Evolutionary conservation across 495 filamentous ascomycete genomes (phyloP).

Genomic region (Penicillium pancosmium): DNA sequence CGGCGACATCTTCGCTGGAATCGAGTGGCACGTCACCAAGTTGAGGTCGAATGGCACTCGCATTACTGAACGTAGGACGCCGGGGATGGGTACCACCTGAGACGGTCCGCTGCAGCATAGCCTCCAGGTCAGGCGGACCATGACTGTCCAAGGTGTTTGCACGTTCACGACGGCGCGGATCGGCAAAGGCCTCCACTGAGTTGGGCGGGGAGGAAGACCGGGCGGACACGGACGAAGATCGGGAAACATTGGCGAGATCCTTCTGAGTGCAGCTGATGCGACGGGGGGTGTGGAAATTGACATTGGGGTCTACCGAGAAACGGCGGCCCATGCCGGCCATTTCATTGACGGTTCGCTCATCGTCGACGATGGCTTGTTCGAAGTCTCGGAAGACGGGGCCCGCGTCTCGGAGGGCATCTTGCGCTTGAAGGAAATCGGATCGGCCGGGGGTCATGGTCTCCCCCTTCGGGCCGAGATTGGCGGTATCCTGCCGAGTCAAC

Average conservation of each 20-base stretch:
- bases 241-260: conserved; percentile 45
- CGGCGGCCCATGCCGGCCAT: conserved; percentile 43
- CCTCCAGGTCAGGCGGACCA: conserved; percentile 57
- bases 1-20: conserved; percentile 81
- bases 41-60: conserved; percentile 50
- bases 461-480: conserved; percentile 27
- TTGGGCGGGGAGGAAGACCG: conserved; percentile 87
- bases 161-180: conserved; percentile 66
- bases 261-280: conserved; percentile 46
- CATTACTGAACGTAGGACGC: conserved; percentile 65
- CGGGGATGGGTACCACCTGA: conserved; percentile 67
- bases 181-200: conserved; percentile 96
- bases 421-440: conserved; percentile 52
- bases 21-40: conserved; percentile 47
- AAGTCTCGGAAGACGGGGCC: conserved; percentile 66
- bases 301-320: conserved; percentile 42
- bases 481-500: conserved; percentile 43
- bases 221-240: conserved; percentile 60
- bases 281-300: conserved; percentile 40
- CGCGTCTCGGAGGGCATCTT: conserved; percentile 47
- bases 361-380: conserved; percentile 84
- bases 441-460: conserved; percentile 35
- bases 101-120: conserved; percentile 68
- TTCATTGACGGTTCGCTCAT: conserved; percentile 59
- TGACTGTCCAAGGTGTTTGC: conserved; percentile 66